Percentiles rank a stretch among this genome's conserved stretches.
phyloP scores from a whole-genome alignment of 2,329 filamentous ascomycete species.

The Rhexocercosporidium sp. region DNA sequence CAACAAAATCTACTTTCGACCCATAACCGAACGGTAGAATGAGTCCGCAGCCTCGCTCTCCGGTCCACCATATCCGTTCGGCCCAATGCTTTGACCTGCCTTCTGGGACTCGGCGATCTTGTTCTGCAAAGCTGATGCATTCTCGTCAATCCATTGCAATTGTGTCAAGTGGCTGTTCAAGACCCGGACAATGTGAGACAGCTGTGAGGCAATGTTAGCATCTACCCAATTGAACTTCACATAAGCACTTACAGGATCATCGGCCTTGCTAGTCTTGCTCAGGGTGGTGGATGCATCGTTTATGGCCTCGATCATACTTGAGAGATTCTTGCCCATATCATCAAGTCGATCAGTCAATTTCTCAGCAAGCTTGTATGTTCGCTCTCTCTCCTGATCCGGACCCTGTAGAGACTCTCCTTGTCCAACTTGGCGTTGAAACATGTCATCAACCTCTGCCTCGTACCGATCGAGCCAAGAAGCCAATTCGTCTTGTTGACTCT shows the following conservation, averaged over 20 bases:
- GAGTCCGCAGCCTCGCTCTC: constrained; percentile 80
- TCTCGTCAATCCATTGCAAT: constrained; percentile 90
- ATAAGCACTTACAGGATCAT: constrained; percentile 74
- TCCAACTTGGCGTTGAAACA: constrained; percentile 82
- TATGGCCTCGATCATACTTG: constrained; percentile 98
- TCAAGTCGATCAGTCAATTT: constrained; percentile 89
- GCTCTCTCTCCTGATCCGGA: constrained; percentile 93
- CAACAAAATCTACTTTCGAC: constrained; percentile 59
- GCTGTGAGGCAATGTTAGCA: constrained; percentile 52
- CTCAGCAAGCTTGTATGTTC: constrained; percentile 95
- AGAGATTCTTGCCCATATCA: constrained; percentile 90
- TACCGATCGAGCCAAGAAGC: constrained; percentile 88
- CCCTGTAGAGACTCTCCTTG: constrained; percentile 78
- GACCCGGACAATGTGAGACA: constrained; percentile 94
- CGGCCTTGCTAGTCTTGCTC: constrained; percentile 86
- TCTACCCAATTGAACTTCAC: not conserved
- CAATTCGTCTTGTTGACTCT: constrained; percentile 91
- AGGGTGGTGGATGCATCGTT: constrained; percentile 90
- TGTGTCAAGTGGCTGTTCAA: constrained; percentile 92
- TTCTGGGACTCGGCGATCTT: constrained; percentile 87
- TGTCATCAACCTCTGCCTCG: constrained; percentile 86
- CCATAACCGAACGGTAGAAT: constrained; percentile 90
- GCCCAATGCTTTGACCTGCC: constrained; percentile 66
- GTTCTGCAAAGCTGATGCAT: constrained; percentile 77
- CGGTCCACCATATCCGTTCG: constrained; percentile 58